These are phyloP conservation scores for Paraconiothyrium sp. DNA, from an alignment of 2,329 filamentous ascomycete species.

Conservation along the genomic window DNA sequence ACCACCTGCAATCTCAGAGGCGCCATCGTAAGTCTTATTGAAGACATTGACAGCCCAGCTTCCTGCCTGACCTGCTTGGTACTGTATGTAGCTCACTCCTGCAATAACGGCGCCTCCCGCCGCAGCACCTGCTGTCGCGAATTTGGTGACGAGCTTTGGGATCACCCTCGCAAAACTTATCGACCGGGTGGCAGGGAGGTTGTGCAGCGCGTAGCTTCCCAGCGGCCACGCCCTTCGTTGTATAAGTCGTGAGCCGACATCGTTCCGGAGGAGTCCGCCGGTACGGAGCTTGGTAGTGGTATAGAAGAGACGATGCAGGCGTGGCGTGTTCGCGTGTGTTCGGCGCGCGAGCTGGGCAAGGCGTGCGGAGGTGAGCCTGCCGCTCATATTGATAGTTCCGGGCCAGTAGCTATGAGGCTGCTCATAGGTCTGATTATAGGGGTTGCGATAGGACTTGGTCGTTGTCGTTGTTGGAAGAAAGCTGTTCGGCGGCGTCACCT, in stretches of 20 bases:
- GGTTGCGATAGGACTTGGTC: background rate
- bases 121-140: constrained; percentile 86
- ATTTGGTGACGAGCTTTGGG: constrained; percentile 90
- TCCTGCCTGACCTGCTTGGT: constrained; percentile 87
- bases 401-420: constrained; percentile 20
- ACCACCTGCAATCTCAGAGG: constrained; percentile 72
- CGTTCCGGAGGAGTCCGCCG: constrained; percentile 50
- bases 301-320: constrained; percentile 48
- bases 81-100: constrained; percentile 90
- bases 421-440: constrained; percentile 25
- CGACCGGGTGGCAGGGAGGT: constrained; percentile 71
- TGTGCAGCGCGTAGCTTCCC: constrained; percentile 82
- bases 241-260: constrained; percentile 45
- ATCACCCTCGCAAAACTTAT: constrained; percentile 75
- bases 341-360: constrained; percentile 73
- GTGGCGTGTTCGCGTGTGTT: constrained; percentile 68
- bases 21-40: constrained; percentile 74
- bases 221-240: constrained; percentile 76
- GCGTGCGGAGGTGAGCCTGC: constrained; percentile 79
- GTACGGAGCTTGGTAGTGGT: constrained; percentile 45
- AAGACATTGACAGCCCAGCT: constrained; percentile 81
- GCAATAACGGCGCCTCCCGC: constrained; percentile 90
- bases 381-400: constrained; percentile 64
- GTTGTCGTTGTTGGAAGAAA: constrained; percentile 20
- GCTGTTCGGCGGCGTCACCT: constrained; percentile 12